Evolutionary conservation across 345 rosid species (phyloP).

Genomic region (Brassica carinata): DNA sequence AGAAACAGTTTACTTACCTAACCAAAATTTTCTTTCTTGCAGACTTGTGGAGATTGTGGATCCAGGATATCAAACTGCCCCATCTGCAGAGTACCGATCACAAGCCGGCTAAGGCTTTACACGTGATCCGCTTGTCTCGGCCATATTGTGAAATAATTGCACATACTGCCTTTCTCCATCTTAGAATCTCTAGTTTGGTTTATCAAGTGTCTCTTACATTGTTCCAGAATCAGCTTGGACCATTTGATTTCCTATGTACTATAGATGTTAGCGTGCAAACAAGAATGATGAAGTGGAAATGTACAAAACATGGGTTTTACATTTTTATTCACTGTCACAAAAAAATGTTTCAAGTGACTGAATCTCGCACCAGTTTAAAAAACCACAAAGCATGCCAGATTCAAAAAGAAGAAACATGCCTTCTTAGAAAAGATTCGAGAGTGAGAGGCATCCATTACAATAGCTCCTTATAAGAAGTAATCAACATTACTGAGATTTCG

Average conservation of each 20-base stretch:
- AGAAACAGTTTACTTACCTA: not conserved
- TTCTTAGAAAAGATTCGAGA: not conserved
- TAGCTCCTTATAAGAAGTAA: not conserved
- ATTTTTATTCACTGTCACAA: conserved; percentile 26
- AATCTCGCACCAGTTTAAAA: conserved; percentile 21
- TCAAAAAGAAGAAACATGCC: conserved; percentile 12
- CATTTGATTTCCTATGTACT: conserved; percentile 5
- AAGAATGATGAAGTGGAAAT: conserved; percentile 29
- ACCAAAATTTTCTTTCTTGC: not conserved
- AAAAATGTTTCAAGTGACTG: conserved; percentile 22
- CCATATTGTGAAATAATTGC: not conserved
- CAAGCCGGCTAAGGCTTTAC: conserved; percentile 56
- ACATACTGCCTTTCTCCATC: conserved; percentile 14
- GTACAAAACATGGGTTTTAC: conserved; percentile 35
- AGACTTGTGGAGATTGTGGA: conserved; percentile 72
- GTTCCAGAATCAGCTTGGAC: conserved; percentile 15
- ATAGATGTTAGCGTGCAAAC: conserved; percentile 15
- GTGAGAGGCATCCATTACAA: conserved; percentile 4
- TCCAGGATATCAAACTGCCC: conserved; percentile 57
- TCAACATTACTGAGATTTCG: conserved; percentile 25
- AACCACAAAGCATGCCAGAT: conserved; percentile 14
- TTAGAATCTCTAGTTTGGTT: conserved; percentile 4
- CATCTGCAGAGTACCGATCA: conserved; percentile 61
- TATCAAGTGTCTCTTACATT: not conserved
- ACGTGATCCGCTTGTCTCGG: conserved; percentile 28